Base-by-base conservation (phyloP, 1,139 yeast genomes). In the Wickerhamomyces sp. region DNA sequence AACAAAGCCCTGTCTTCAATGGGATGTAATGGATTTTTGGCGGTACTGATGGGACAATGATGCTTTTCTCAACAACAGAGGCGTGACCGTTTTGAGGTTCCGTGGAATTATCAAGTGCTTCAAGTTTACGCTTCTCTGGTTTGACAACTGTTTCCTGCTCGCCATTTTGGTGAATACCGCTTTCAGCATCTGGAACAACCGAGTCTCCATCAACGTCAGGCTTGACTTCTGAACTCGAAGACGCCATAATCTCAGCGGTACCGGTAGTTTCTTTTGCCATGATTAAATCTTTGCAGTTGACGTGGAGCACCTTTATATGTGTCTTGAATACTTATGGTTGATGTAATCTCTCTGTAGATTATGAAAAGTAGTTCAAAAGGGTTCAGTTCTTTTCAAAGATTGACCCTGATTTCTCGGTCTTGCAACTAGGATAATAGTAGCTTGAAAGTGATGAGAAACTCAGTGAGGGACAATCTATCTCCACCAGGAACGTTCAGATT, bases 1-100 rank as follows among this genome's bases (percentile, higher is more conserved):
- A 94, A 50, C 95, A 94, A 23, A 94, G 71, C 0, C 99, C 99
- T 0, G 99, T 91, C 63, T 89, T 90, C 55, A 87, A 68, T 5
- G 89, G 89, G 18, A 79, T 75, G 62, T 88, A 86, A 37, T 54
- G 62, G 10, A 68, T 52, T 31, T 62, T 59, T 14, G 72, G 70
- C 13, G 69, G 65, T 10, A 75, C 69, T 6, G 69, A 69, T 4
- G 85, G 84, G 5, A 79, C 84, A 33, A 79, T 79, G 10, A 75
- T 69, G 10, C 69, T 67, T 43, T 66, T 63, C 39, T 62, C 62
- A n/a, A 14, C 35, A 13, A 34, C 26, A 10, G 18, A 39, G 4
- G 36, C 36, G 33, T 34, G 27, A 7, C 34, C 34, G 15, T 31
- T 37, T 10, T 14, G 27, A 10, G 34, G 29, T 10, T 26, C 34